Evolutionary conservation across 768 basidiomycete species (phyloP).

Genomic region (Cubamyces sp.): DNA sequence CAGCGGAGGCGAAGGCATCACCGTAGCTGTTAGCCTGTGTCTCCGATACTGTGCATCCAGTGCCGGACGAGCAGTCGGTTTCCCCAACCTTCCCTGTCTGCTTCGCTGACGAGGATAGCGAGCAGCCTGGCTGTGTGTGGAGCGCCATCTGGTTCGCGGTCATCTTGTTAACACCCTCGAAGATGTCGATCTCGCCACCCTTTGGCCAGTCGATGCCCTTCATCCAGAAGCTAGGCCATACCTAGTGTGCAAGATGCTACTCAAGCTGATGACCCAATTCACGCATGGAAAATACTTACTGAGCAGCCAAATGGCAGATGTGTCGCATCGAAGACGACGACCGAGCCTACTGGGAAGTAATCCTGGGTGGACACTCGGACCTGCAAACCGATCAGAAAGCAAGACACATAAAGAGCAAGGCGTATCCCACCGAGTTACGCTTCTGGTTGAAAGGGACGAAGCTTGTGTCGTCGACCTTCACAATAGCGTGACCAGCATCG

Average conservation of each 20-base stretch:
- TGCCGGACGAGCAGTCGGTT: constrained; percentile 37
- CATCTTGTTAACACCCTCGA: constrained; percentile 59
- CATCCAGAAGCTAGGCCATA: constrained; percentile 36
- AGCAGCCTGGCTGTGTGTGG: constrained; percentile 48
- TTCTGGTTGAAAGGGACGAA: constrained; percentile 55
- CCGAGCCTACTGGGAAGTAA: constrained; percentile 44
- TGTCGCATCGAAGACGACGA: constrained; percentile 49
- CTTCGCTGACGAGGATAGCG: constrained; percentile 32
- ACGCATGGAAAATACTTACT: constrained; percentile 33
- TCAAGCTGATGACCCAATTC: too few species aligned
- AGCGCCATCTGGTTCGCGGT: constrained; percentile 58
- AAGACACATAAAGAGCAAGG: background rate
- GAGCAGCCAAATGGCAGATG: constrained; percentile 63
- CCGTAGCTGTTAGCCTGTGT: constrained; percentile 44
- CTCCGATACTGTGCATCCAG: constrained; percentile 32
- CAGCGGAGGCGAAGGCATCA: constrained; percentile 44
- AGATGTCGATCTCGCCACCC: constrained; percentile 44
- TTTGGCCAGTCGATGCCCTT: constrained; percentile 41
- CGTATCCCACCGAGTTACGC: constrained; percentile 56
- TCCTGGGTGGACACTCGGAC: constrained; percentile 48
- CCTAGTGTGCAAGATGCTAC: background rate
- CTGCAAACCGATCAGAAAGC: constrained; percentile 30
- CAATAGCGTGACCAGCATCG: constrained; percentile 60
- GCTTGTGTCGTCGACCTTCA: constrained; percentile 74
- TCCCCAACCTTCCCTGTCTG: constrained; percentile 37